Conservation (phyloP, 768 basidiomycete species). For the Naganishia vaughanmartiniae region DNA sequence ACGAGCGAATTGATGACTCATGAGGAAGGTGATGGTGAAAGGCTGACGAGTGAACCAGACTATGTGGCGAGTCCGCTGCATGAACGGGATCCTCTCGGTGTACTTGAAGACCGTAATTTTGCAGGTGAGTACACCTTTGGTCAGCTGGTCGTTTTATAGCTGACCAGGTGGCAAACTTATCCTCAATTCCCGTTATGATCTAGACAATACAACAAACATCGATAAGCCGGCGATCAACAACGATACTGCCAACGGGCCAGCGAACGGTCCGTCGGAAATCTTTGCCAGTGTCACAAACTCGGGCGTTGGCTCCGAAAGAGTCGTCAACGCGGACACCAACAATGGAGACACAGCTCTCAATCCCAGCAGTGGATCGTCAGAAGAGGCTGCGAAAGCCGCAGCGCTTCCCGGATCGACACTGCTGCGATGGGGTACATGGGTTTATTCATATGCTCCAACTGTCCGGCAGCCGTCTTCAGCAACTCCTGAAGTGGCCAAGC, state of each 20-base stretch:
- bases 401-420: not conserved
- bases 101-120: not conserved
- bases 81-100: not conserved
- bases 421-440: slow-evolving; percentile 4
- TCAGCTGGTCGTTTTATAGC: no score
- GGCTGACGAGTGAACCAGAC: not conserved
- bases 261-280: not conserved
- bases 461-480: not conserved
- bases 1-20: not conserved
- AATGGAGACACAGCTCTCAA: not conserved
- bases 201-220: not conserved
- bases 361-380: not conserved
- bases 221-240: not conserved
- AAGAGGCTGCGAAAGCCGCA: not conserved
- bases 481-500: not conserved
- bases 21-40: not conserved
- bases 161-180: no score
- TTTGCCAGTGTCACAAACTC: not conserved
- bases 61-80: not conserved
- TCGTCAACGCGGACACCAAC: not conserved
- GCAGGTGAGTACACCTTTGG: not conserved
- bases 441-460: slow-evolving; percentile 5
- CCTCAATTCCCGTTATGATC: no score
- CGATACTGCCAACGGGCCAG: not conserved
- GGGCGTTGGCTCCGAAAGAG: not conserved